These are phyloP conservation scores for Neurospora sp. DNA, from an alignment of 495 filamentous ascomycete species.

Conservation along the genomic window DNA sequence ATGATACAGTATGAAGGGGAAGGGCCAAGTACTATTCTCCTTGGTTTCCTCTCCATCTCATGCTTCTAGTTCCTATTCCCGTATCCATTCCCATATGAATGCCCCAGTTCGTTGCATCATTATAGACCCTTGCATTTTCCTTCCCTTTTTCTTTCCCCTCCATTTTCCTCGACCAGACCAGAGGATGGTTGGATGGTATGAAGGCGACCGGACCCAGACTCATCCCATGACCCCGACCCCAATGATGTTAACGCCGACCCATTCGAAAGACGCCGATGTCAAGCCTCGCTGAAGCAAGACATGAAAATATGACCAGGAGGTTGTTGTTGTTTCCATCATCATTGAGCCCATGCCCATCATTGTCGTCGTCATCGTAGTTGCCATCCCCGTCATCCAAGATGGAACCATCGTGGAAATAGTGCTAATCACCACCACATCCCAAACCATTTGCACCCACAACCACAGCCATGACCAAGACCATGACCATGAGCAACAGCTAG, in stretches of 20 bases:
- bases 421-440: not conserved
- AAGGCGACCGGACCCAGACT: not conserved
- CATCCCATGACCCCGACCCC: not conserved
- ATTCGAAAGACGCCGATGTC: not conserved
- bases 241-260: not conserved
- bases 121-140: not conserved
- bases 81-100: not conserved
- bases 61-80: not conserved
- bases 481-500: not conserved
- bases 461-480: not conserved
- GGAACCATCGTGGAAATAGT: not conserved
- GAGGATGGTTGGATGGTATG: no score
- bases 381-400: not conserved
- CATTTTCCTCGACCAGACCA: not conserved
- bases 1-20: not conserved
- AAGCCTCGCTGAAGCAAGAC: not conserved
- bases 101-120: not conserved
- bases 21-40: not conserved
- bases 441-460: not conserved
- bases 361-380: not conserved
- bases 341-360: not conserved
- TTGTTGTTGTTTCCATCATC: not conserved
- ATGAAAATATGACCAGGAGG: not conserved
- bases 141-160: not conserved
- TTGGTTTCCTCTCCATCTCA: not conserved